Conservation (phyloP, 306 rosid genomes). For the Cicer cuneatum region DNA sequence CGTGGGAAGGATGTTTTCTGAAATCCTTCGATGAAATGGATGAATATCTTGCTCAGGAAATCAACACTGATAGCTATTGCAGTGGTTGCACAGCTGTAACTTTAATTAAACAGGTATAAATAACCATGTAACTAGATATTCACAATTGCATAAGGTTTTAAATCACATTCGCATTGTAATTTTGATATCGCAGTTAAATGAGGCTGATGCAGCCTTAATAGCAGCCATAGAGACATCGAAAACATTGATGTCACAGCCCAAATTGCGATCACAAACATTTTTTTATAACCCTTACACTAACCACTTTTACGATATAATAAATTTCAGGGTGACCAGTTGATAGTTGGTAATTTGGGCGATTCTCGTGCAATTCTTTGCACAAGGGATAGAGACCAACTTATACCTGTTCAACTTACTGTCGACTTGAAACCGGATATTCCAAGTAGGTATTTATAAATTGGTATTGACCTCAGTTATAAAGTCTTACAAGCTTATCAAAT, state of each 20-base stretch:
- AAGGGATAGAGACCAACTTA: slow-evolving; percentile 60
- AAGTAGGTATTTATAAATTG: slow-evolving; percentile 54
- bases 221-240: background rate
- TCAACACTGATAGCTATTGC: slow-evolving; percentile 72
- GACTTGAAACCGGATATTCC: slow-evolving; percentile 88
- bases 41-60: slow-evolving; percentile 60
- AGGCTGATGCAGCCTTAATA: background rate
- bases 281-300: background rate
- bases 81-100: slow-evolving; percentile 92
- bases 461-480: background rate
- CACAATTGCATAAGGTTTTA: background rate
- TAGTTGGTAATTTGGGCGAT: slow-evolving; percentile 88
- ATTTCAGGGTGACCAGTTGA: slow-evolving; percentile 73
- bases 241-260: background rate
- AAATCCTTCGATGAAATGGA: slow-evolving; percentile 76
- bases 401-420: slow-evolving; percentile 81
- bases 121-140: background rate
- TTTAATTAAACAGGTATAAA: slow-evolving; percentile 75
- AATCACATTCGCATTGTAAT: background rate
- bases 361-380: slow-evolving; percentile 93
- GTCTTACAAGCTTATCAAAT: slow-evolving; percentile 20
- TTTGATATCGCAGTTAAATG: background rate
- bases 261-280: background rate
- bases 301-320: background rate
- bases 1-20: slow-evolving; percentile 74